A percentile compares a stretch with the other conserved stretches of the same genome.
Evolutionary conservation across 306 rosid species (phyloP).

Genomic region (Prunus mira): DNA sequence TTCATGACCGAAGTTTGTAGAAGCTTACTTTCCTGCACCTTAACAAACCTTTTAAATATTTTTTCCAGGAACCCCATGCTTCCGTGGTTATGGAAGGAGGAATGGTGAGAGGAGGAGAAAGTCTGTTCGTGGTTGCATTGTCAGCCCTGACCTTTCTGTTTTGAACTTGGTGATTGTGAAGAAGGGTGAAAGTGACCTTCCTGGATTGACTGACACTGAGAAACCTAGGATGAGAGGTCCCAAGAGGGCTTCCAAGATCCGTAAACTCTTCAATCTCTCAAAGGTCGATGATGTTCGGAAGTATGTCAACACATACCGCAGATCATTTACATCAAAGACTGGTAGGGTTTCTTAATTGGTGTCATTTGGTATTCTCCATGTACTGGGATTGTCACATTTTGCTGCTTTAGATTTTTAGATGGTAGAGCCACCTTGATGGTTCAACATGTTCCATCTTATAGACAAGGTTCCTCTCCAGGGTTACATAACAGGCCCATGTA

Average conservation of each 20-base stretch:
- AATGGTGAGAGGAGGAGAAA: conserved; percentile 63
- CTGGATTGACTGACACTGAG: conserved; percentile 60
- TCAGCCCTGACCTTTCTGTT: conserved; percentile 60
- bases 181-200: conserved; percentile 63
- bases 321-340: conserved; percentile 40
- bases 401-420: not conserved
- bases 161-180: conserved; percentile 61
- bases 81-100: conserved; percentile 65
- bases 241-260: conserved; percentile 64
- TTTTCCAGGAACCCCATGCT: conserved; percentile 55
- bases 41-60: not conserved
- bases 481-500: not conserved
- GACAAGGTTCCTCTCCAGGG: not conserved
- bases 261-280: conserved; percentile 56
- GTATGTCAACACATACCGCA: conserved; percentile 63
- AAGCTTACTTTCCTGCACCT: not conserved
- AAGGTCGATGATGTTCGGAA: conserved; percentile 65
- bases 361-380: not conserved
- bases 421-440: not conserved
- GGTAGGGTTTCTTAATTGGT: conserved; percentile 23
- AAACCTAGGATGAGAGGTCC: conserved; percentile 70
- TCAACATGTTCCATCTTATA: not conserved
- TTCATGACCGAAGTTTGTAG: not conserved
- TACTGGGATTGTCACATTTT: not conserved
- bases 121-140: conserved; percentile 62